phyloP scores from a whole-genome alignment of 108 stramenopile genomes.

The Aurantiochytrium sp. region DNA sequence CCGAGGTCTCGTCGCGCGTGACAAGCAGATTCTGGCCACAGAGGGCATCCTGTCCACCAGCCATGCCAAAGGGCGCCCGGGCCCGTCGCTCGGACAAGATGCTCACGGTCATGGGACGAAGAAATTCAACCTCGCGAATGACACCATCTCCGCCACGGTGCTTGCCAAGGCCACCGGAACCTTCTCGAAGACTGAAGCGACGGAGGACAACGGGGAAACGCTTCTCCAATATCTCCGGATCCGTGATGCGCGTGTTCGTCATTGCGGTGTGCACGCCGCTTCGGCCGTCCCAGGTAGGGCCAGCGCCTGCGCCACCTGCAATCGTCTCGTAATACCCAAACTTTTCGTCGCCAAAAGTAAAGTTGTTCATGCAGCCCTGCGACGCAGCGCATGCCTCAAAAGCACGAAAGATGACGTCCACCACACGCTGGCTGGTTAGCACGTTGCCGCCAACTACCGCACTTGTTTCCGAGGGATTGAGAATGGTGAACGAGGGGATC shows the following conservation, averaged over 20 bases:
- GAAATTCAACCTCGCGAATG: constrained; percentile 82
- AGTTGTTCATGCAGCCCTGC: constrained; percentile 99
- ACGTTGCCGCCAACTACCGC: constrained; percentile 98
- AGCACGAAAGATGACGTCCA: constrained; percentile 90
- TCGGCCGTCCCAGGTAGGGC: constrained; percentile 86
- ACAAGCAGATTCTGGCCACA: constrained; percentile 77
- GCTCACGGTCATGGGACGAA: constrained; percentile 78
- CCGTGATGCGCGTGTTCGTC: constrained; percentile 99
- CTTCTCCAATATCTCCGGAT: constrained; percentile 92
- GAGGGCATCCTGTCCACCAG: constrained; percentile 74
- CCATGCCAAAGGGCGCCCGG: constrained; percentile 83
- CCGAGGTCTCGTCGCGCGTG: not conserved
- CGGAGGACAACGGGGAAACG: constrained; percentile 84
- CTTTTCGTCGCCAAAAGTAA: constrained; percentile 88
- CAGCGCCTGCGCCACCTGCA: constrained; percentile 95
- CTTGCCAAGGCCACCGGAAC: constrained; percentile 80
- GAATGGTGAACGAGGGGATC: constrained; percentile 69
- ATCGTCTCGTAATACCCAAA: constrained; percentile 99
- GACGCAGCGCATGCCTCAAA: constrained; percentile 94
- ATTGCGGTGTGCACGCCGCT: constrained; percentile 96
- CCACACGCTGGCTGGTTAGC: constrained; percentile 89
- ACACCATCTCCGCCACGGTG: constrained; percentile 90
- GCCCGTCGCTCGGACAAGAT: constrained; percentile 87
- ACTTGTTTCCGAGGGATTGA: constrained; percentile 82
- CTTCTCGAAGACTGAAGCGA: constrained; percentile 73